Percentiles rank a stretch among this genome's conserved stretches.
These are phyloP conservation scores for Tetramitus jugosus DNA, from an alignment of 208 protist genomes.

Conservation along the genomic window DNA sequence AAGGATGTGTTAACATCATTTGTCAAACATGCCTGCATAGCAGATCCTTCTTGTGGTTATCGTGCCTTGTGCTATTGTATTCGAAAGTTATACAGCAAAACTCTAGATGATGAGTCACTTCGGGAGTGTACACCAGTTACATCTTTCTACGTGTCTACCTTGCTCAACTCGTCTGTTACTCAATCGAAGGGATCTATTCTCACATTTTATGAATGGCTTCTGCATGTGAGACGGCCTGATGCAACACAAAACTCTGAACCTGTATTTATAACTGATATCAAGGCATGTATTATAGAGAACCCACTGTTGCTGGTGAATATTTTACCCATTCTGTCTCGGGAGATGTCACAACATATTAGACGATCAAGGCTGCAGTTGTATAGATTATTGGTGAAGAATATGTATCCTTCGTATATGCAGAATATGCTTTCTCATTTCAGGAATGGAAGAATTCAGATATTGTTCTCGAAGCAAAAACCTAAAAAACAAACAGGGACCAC, in stretches of 20 bases:
- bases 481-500: background rate
- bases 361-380: background rate
- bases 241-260: too few species aligned
- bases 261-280: slow-evolving; percentile 3
- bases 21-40: background rate
- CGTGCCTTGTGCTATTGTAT: background rate
- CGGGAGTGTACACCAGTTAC: background rate
- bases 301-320: background rate
- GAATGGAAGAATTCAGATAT: background rate
- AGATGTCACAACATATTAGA: background rate
- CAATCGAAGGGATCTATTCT: background rate
- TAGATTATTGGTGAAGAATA: background rate
- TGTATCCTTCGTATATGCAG: background rate
- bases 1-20: background rate
- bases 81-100: too few species aligned
- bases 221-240: background rate
- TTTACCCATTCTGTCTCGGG: background rate
- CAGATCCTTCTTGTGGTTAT: background rate
- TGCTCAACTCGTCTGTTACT: background rate
- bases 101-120: background rate
- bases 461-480: background rate
- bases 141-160: background rate
- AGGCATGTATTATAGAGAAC: background rate
- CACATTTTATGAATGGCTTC: background rate
- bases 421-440: background rate